Conservation (phyloP, 192 early-diverging fungal species). For the Obelidium mucronatum region DNA sequence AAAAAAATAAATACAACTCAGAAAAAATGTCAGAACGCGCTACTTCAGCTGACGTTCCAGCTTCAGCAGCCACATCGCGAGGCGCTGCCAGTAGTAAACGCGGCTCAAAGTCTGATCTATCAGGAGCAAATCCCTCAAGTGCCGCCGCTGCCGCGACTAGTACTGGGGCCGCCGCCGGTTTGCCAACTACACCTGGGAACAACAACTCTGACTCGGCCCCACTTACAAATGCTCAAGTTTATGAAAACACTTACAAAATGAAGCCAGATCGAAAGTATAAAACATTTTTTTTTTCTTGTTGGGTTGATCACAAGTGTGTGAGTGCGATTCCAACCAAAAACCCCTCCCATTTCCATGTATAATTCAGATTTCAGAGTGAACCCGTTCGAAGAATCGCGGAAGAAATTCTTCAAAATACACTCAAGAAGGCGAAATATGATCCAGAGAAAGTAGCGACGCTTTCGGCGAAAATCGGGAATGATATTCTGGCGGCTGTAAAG, state of each 20-base stretch:
- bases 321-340: neutral
- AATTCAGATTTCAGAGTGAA: slow-evolving; percentile 51
- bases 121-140: too few species aligned
- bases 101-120: too few species aligned
- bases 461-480: slow-evolving; percentile 55
- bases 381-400: slow-evolving; percentile 42
- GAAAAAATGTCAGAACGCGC: slow-evolving; percentile 16
- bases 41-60: slow-evolving; percentile 3
- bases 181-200: neutral
- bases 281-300: neutral
- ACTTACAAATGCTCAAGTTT: slow-evolving; percentile 55
- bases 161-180: neutral
- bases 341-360: neutral
- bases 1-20: too few species aligned
- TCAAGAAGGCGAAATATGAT: slow-evolving; percentile 64
- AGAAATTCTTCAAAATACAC: slow-evolving; percentile 49
- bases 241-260: slow-evolving; percentile 65
- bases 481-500: slow-evolving; percentile 61
- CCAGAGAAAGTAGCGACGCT: slow-evolving; percentile 55
- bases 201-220: slow-evolving; percentile 14
- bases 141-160: too few species aligned
- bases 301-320: neutral
- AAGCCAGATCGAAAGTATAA: slow-evolving; percentile 62
- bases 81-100: too few species aligned
- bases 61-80: neutral